Evolutionary conservation across 1,284 basidiomycete genomes (phyloP).

Genomic region (Tilletia indica): DNA sequence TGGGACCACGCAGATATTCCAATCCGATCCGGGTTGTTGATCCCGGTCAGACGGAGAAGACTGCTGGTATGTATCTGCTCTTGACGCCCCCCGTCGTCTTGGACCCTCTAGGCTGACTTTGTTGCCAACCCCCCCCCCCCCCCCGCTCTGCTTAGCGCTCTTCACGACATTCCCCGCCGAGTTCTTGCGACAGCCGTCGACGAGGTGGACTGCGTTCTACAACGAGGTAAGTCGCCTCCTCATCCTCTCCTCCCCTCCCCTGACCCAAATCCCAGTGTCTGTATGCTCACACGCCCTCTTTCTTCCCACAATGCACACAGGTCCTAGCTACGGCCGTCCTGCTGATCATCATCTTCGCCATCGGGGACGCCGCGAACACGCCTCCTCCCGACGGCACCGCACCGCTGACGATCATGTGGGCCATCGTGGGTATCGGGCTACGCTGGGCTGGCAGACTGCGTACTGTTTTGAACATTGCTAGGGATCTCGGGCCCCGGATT

Average conservation of each 20-base stretch:
- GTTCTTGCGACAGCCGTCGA: conserved; percentile 11
- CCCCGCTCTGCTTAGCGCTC: not conserved
- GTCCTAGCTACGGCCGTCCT: conserved; percentile 27
- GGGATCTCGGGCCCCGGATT: not conserved
- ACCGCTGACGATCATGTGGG: conserved; percentile 20
- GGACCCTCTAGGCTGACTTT: no score
- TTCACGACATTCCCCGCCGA: conserved; percentile 24
- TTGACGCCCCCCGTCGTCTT: no score
- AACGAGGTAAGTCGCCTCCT: conserved; percentile 21
- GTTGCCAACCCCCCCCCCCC: no score
- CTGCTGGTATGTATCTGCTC: conserved; percentile 19
- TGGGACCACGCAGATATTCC: not conserved
- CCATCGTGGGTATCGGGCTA: conserved; percentile 15
- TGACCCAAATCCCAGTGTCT: not conserved
- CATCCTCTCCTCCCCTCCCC: no score
- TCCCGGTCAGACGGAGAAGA: conserved; percentile 33
- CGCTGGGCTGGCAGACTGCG: conserved; percentile 18
- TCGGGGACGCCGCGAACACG: conserved; percentile 25
- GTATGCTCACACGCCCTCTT: not conserved
- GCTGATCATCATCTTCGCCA: conserved; percentile 25
- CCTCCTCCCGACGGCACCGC: conserved; percentile 25
- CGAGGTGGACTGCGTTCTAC: conserved; percentile 22
- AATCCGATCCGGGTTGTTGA: conserved; percentile 33
- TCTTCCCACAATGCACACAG: not conserved
- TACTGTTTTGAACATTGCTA: not conserved